Conservation (phyloP, 2,329 filamentous ascomycete genomes). For the Chrysoporthe cubensis region DNA sequence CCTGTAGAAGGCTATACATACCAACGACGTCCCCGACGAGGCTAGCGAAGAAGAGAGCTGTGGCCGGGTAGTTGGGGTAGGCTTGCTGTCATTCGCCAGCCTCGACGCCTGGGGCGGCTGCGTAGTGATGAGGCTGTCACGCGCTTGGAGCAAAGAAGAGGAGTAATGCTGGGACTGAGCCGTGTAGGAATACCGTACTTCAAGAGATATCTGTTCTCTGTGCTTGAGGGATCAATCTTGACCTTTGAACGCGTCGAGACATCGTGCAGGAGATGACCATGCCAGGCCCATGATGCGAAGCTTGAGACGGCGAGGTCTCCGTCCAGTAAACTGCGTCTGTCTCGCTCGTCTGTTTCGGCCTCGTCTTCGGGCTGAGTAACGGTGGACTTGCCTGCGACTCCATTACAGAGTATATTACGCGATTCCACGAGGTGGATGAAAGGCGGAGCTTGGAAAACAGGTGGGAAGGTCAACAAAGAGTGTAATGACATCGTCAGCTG, state of each 20-base stretch:
- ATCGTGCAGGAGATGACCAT: background rate
- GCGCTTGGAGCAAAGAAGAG: background rate
- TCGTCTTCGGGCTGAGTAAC: background rate
- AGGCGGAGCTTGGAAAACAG: background rate
- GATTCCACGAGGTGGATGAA: too few species aligned
- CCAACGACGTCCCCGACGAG: background rate
- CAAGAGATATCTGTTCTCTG: background rate
- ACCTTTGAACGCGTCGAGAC: background rate
- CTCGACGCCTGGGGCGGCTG: background rate
- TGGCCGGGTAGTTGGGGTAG: background rate
- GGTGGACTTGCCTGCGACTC: background rate
- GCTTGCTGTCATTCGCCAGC: background rate
- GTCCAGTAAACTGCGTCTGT: background rate
- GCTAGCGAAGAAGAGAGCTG: background rate
- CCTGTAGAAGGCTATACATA: background rate
- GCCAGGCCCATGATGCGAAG: background rate
- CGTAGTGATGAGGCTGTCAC: background rate
- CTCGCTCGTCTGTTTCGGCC: too few species aligned
- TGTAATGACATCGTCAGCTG: background rate
- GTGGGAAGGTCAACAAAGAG: background rate
- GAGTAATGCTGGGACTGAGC: background rate
- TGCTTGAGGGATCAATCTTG: background rate
- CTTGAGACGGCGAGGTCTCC: background rate
- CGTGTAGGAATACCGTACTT: background rate
- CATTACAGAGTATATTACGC: background rate